Base-by-base conservation (phyloP, 129 eudicot species). In the Pittosporum tobira region DNA sequence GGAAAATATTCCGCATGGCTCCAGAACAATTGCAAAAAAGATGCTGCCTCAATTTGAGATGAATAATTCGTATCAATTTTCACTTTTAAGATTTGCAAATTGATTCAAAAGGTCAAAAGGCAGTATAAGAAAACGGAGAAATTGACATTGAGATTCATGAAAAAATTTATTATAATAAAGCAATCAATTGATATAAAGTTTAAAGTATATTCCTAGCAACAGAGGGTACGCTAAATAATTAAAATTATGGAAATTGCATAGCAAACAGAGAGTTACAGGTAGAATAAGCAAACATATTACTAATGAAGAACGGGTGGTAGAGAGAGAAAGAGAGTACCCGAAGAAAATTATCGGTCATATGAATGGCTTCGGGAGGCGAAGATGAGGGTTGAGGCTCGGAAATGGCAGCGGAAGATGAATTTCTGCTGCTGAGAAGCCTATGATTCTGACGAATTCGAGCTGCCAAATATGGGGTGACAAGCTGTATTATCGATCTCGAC, bases 341-440 rank as follows among this genome's bases (percentile, higher is more conserved):
- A 26, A 90, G 77, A 66, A 86, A 90, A 66, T 54, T 80, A 29
- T 90, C 87, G 25, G 98, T 85, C 68, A 90, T 59, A 3, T 78
- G 66, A 48, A 90, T 63, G 47, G 80, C 64, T 51, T 80, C 88
- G 5, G 62, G 20, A 27, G 83, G 57, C n/a, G 57, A 42, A 10
- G 84, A 56, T 0, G 78, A 27, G 44, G 81, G 59, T 16, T 58
- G 72, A 64, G 51, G 66, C 25, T 81, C 80, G 5, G 64, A 69
- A 15, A 73, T 56, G 38, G 86, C 84, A 11, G 85, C 72, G 48
- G 90, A 64, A 3, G 84, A 60, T 2, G 81, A 66, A 18, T 18
- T 16, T 55, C 15, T 29, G 21, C 40, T 34, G 40, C 13, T 34
- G 40, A 84, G 75, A 51, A 81, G 79, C 63, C 84, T 60, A 5